These are phyloP conservation scores for Paramecium sonneborni DNA, from an alignment of 73 alveolate genomes.

Conservation along the genomic window DNA sequence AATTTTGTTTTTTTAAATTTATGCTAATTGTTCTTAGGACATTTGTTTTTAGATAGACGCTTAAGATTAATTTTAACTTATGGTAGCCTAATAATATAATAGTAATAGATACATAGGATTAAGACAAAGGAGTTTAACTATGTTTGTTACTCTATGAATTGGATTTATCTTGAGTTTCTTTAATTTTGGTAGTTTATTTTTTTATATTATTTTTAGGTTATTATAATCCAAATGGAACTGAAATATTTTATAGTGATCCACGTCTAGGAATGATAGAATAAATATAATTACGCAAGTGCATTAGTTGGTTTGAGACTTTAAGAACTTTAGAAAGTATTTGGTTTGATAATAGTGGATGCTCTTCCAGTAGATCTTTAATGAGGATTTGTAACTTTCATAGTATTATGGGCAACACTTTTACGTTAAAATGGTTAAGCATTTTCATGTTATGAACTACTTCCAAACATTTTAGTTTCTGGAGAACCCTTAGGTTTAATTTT, in stretches of 20 bases:
- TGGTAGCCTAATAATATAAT: not conserved
- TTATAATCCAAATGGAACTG: slow-evolving; percentile 28
- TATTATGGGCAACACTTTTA: not conserved
- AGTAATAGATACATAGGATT: not conserved
- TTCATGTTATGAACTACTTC: not conserved
- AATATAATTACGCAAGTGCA: not conserved
- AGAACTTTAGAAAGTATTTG: not conserved
- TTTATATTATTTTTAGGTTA: not conserved
- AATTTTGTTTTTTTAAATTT: not conserved
- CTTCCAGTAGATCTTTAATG: not conserved
- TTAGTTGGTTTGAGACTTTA: not conserved
- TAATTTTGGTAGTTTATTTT: not conserved
- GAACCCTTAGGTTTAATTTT: not conserved
- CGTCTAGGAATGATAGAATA: not conserved
- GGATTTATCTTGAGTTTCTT: not conserved
- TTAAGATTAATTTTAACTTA: not conserved
- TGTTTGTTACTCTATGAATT: not conserved
- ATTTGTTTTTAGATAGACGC: not conserved
- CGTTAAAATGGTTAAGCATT: not conserved
- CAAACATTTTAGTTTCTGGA: not conserved
- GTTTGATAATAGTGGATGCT: not conserved
- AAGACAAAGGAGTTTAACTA: not conserved
- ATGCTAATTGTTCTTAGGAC: not conserved
- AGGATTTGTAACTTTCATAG: not conserved
- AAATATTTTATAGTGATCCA: not conserved